Conservation (phyloP, 2,329 filamentous ascomycete species). For the Sarocladium strictum region DNA sequence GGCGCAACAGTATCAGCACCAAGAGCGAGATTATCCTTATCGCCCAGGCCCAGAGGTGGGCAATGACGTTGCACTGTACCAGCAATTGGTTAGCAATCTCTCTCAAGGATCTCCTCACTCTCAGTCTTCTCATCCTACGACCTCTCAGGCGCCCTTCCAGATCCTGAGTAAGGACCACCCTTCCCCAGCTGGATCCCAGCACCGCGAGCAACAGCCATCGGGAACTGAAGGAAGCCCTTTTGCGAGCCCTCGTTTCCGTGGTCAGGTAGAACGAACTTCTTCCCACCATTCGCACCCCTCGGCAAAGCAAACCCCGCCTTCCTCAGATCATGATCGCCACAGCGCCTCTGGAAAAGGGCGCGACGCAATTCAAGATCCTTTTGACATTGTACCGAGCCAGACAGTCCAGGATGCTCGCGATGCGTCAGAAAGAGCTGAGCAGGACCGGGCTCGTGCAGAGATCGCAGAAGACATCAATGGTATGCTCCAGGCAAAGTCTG, state of each 20-base stretch:
- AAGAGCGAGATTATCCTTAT: constrained; percentile 12
- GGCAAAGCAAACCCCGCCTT: constrained; percentile 21
- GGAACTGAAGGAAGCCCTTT: constrained; percentile 37
- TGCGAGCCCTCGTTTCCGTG: constrained; percentile 36
- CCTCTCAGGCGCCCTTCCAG: constrained; percentile 33
- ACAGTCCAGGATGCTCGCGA: constrained; percentile 54
- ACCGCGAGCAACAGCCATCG: constrained; percentile 32
- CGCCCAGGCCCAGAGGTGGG: constrained; percentile 30
- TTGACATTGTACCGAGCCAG: constrained; percentile 56
- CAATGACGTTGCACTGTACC: constrained; percentile 29
- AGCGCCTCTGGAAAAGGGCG: constrained; percentile 48
- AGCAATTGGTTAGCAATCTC: constrained; percentile 31
- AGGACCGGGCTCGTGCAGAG: constrained; percentile 41
- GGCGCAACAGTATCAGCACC: constrained; percentile 13
- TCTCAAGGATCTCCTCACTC: constrained; percentile 12
- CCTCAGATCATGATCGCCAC: constrained; percentile 24
- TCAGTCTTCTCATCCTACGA: constrained; percentile 29
- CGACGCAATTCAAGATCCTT: constrained; percentile 66
- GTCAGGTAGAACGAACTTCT: constrained; percentile 29
- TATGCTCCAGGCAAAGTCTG: constrained; percentile 44
- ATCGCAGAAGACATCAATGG: constrained; percentile 43
- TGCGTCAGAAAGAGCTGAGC: constrained; percentile 52
- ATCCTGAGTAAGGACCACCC: constrained; percentile 44
- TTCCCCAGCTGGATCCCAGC: constrained; percentile 31
- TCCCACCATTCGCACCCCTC: constrained; percentile 20